Conservation (phyloP, 1,284 basidiomycete genomes). For the Cutaneotrichosporon sp. region DNA sequence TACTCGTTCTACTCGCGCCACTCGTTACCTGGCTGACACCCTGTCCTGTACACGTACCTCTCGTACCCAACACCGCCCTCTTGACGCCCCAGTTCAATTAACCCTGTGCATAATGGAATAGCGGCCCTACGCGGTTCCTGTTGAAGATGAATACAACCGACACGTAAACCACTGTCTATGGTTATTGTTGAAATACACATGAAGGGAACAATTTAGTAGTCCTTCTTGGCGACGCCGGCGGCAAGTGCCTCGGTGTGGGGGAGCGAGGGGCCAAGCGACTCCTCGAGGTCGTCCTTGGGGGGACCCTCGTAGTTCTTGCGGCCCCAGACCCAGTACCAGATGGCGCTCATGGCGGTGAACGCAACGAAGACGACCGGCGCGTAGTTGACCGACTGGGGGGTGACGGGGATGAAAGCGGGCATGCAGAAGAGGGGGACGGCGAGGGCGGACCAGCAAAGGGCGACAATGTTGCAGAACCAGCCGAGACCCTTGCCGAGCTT, state of each 20-base stretch:
- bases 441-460: conserved; percentile 20
- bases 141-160: conserved; percentile 2
- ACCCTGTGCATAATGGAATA: conserved; percentile 1
- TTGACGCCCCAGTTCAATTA: not conserved
- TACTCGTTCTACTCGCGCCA: too few species aligned
- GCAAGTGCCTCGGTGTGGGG: not conserved
- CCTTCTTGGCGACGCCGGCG: not conserved
- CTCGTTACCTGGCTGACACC: too few species aligned
- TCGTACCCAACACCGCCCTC: too few species aligned
- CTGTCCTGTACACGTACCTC: too few species aligned
- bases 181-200: not conserved
- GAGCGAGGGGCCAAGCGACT: not conserved
- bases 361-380: conserved; percentile 64
- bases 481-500: conserved; percentile 46
- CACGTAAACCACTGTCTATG: not conserved
- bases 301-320: conserved; percentile 46
- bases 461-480: conserved; percentile 41
- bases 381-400: conserved; percentile 46
- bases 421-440: conserved; percentile 25
- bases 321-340: conserved; percentile 59
- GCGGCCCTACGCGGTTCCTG: not conserved
- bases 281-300: conserved; percentile 10
- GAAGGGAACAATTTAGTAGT: not conserved
- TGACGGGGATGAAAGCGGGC: conserved; percentile 37
- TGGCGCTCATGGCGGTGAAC: conserved; percentile 59